Evolutionary conservation across 2,329 filamentous ascomycete genomes (phyloP), one percentile per base, ranked within the genome.

Genomic region (Juglanconis sp.): DNA sequence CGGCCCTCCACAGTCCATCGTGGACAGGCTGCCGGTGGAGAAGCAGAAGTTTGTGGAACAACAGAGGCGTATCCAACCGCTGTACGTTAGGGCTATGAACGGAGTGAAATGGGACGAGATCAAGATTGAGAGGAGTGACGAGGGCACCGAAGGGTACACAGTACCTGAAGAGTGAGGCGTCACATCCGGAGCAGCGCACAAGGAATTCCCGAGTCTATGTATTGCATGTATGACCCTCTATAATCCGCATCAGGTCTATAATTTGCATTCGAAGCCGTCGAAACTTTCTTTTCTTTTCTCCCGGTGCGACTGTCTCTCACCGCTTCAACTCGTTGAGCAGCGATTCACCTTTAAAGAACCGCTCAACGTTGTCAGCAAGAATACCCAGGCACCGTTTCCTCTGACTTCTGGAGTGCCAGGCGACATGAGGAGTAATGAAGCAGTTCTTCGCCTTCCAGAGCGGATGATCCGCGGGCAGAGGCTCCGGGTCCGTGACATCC

Each of bases 401-500:
- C 46, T 70, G 65, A 31, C 53, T 64, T 2, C 65, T 64, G 6
- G 71, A 71, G 42, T 67, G 58, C 67, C 72, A 73, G 9, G 68
- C 69, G 13, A 76, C 60, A 57, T 77, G 75, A 3, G 75, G 75
- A 8, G 74, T 72, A 52, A 91, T 81, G 62, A 86, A 79, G 24
- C 86, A 77, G 70, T 90, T 90, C 5, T 82, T 80, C 44, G 85
- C 76, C 57, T 79, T 80, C 89, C 88, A 91, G 46, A 91, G 72
- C 62, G 83, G 79, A 68, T 87, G 81, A 36, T 86, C 82, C n/a
- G 72, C 67, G 0, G 87, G 87, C 64, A 91, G 69, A 0, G 89
- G 88, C 70, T 92, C 88, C 0, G 88, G 88, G 63, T 91, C 87
- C 1, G 87, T 86, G 1, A 91, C 88, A 70, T 91, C 88, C 40